These are phyloP conservation scores for Dendrothele bispora DNA, from an alignment of 768 basidiomycete species.

Conservation along the genomic window DNA sequence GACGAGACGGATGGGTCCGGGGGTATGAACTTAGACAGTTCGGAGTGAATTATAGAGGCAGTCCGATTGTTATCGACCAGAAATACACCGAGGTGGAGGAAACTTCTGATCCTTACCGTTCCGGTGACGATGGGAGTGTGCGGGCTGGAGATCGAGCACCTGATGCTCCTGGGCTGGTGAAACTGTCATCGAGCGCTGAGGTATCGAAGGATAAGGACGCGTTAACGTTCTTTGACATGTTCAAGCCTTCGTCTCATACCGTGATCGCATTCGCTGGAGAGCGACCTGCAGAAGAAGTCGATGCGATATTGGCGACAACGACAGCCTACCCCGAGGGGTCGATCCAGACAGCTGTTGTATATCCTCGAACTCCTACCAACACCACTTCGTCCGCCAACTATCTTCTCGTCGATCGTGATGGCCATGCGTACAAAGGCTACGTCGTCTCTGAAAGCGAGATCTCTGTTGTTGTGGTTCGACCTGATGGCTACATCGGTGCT, in stretches of 20 bases:
- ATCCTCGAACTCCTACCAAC: slow-evolving; percentile 12
- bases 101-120: slow-evolving; percentile 20
- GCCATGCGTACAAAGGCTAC: slow-evolving; percentile 34
- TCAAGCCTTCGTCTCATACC: slow-evolving; percentile 35
- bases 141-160: slow-evolving; percentile 46
- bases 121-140: slow-evolving; percentile 22
- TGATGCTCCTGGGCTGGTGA: slow-evolving; percentile 35
- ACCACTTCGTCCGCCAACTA: slow-evolving; percentile 19
- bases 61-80: slow-evolving; percentile 24
- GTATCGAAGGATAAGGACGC: slow-evolving; percentile 10
- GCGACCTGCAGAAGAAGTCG: slow-evolving; percentile 16
- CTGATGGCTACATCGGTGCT: slow-evolving; percentile 46
- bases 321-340: slow-evolving; percentile 16
- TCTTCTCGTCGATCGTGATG: slow-evolving; percentile 34
- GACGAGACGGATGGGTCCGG: slow-evolving; percentile 6
- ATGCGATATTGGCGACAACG: slow-evolving; percentile 5
- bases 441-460: slow-evolving; percentile 34
- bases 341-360: slow-evolving; percentile 27
- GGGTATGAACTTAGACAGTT: slow-evolving; percentile 18
- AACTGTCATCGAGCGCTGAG: slow-evolving; percentile 13
- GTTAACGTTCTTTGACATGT: slow-evolving; percentile 33
- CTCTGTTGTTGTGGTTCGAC: slow-evolving; percentile 38
- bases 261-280: slow-evolving; percentile 37
- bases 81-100: neutral
- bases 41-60: slow-evolving; percentile 26